These are phyloP conservation scores for Cyclocybe aegerita DNA, from an alignment of 768 basidiomycete genomes.

Conservation along the genomic window DNA sequence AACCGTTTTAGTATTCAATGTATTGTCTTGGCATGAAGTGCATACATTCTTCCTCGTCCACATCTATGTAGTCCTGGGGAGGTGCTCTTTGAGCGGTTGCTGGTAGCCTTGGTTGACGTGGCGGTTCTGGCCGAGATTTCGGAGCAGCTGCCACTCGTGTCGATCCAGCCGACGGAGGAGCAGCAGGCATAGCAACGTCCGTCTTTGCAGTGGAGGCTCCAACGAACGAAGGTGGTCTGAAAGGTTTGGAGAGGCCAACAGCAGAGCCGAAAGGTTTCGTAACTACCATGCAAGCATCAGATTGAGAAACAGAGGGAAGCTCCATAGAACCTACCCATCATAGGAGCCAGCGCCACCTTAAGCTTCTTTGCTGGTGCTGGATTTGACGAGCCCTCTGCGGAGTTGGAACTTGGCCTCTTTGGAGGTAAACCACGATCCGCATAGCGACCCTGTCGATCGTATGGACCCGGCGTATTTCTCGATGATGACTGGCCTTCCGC, in stretches of 20 bases:
- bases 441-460: no score
- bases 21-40: background rate
- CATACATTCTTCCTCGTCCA: background rate
- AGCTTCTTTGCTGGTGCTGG: constrained; percentile 25
- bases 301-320: background rate
- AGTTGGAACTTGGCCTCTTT: constrained; percentile 16
- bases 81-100: background rate
- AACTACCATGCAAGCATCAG: constrained; percentile 1
- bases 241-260: constrained; percentile 39
- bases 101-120: background rate
- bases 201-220: constrained; percentile 8
- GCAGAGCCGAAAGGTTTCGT: constrained; percentile 20
- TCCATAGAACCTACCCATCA: constrained; percentile 20
- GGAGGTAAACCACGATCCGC: constrained; percentile 1
- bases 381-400: constrained; percentile 1
- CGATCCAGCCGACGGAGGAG: background rate
- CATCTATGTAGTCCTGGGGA: background rate
- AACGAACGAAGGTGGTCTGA: constrained; percentile 40
- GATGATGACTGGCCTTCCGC: no score
- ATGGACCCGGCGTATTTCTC: no score
- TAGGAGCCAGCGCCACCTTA: constrained; percentile 29
- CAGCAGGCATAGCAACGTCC: constrained; percentile 8
- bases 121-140: background rate
- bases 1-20: background rate
- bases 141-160: background rate